Evolutionary conservation across 1,284 basidiomycete species (phyloP), one percentile per base, ranked within the genome.

Genomic region (Puccinia polysora): DNA sequence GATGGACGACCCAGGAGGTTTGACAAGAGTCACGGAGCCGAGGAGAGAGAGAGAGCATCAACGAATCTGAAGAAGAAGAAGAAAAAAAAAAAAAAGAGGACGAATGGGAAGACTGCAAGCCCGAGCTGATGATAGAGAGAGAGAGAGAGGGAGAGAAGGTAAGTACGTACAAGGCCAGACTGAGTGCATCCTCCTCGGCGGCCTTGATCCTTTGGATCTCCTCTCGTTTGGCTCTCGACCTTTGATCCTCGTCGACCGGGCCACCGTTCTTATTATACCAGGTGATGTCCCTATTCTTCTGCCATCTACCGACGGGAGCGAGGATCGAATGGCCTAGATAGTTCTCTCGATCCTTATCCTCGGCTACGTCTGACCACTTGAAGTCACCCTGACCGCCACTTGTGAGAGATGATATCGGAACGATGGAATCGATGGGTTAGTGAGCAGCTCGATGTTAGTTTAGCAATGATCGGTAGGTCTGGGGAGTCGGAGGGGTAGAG

Each of bases 291-390:
- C 40, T 18, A 25, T 63, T 67, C 58, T 92, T 93, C 81, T 95
- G 91, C 91, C 91, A 95, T 74, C 92, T 83, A 2, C 92, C 91
- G 1, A 89, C 90, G 0, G 91, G 91, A 0, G 91, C 91, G 77
- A 94, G 92, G 80, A 94, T 87, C 74, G 90, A 91, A 77, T 91
- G 89, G 4, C 91, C 91, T 1, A 95, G 86, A 79, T 94, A 94
- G 80, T 93, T 88, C 87, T 91, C 89, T 80, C 90, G 84, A 81
- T 93, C 89, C 81, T 93, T 93, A 82, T 93, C 91, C 72, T 89
- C 87, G 60, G 88, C 87, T 32, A 94, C 90, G 77, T 91, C 89
- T 3, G 88, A 81, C 91, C 91, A 93, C 80, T 91, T 91, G 83
- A 94, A 94, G 77, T 93, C 89, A 49, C 87, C 91, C 77, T 90